Conservation (phyloP, 1,284 basidiomycete species). For the Rhodotorula sp. region DNA sequence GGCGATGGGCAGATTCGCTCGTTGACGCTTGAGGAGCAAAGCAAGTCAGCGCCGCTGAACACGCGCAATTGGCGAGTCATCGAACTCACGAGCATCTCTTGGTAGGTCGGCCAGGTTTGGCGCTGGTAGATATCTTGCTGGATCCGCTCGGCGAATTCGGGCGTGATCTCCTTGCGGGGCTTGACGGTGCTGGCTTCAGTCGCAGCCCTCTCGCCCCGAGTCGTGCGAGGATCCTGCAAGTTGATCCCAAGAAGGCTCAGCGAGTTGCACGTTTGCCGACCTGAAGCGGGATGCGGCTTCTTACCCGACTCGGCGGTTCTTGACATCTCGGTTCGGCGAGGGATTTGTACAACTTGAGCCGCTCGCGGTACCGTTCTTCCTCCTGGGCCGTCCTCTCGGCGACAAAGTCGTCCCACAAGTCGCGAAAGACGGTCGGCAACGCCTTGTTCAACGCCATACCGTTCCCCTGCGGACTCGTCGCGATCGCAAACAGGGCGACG, state of each 20-base stretch:
- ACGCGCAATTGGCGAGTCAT: background rate
- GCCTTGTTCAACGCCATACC: constrained; percentile 48
- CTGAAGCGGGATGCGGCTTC: background rate
- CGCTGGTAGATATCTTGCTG: constrained; percentile 62
- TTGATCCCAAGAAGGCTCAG: background rate
- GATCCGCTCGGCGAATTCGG: constrained; percentile 50
- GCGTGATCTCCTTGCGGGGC: constrained; percentile 13
- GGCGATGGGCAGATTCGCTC: constrained; percentile 74
- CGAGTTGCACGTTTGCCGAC: too few relatives aligned
- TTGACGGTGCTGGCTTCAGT: constrained; percentile 10
- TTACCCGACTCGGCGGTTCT: constrained; percentile 37
- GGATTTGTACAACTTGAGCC: constrained; percentile 55
- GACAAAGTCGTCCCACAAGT: constrained; percentile 92
- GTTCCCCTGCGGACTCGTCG: constrained; percentile 28
- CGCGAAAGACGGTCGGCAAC: constrained; percentile 77
- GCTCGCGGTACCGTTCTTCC: constrained; percentile 63
- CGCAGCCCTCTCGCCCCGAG: constrained; percentile 5
- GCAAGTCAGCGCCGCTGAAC: background rate
- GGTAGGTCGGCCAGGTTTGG: constrained; percentile 65
- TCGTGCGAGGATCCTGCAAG: constrained; percentile 17
- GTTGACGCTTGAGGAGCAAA: constrained; percentile 23
- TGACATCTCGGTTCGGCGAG: constrained; percentile 56
- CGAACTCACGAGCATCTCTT: constrained; percentile 75
- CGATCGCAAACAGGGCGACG: constrained; percentile 61
- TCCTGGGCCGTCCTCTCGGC: constrained; percentile 61